These are phyloP conservation scores for Macrocybe gigantea DNA, from an alignment of 768 basidiomycete species.

Conservation along the genomic window DNA sequence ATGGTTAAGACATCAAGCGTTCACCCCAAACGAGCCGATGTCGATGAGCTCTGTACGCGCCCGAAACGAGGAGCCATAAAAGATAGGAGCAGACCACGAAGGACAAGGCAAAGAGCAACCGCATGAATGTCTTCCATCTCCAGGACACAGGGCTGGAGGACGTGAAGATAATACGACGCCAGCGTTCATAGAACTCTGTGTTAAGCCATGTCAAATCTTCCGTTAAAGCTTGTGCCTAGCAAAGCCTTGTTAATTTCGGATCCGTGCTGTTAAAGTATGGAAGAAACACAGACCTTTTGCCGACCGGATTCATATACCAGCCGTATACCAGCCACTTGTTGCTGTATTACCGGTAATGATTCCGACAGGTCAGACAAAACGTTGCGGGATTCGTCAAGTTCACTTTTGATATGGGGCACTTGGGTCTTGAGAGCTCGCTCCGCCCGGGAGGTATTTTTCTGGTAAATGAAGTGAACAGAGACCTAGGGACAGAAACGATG, in stretches of 20 bases:
- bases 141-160: conserved; percentile 65
- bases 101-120: conserved; percentile 49
- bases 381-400: conserved; percentile 57
- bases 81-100: conserved; percentile 56
- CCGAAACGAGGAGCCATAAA: conserved; percentile 53
- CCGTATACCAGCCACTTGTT: conserved; percentile 56
- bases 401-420: conserved; percentile 54
- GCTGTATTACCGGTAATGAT: conserved; percentile 54
- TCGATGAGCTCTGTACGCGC: conserved; percentile 69
- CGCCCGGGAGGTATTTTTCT: conserved; percentile 58
- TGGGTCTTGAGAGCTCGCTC: conserved; percentile 52
- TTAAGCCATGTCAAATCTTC: conserved; percentile 68
- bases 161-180: conserved; percentile 71
- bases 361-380: conserved; percentile 51
- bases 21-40: conserved; percentile 78
- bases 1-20: conserved; percentile 66
- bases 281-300: conserved; percentile 41
- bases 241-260: conserved; percentile 3
- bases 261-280: background rate
- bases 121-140: conserved; percentile 63
- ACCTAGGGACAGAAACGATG: background rate
- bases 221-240: conserved; percentile 62
- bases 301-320: conserved; percentile 69
- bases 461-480: conserved; percentile 2
- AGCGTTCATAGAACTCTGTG: conserved; percentile 72